A percentile compares a stretch with the other conserved stretches of the same genome.
These are phyloP conservation scores for Conticribra guillardii DNA, from an alignment of 108 stramenopile genomes.

Conservation along the genomic window DNA sequence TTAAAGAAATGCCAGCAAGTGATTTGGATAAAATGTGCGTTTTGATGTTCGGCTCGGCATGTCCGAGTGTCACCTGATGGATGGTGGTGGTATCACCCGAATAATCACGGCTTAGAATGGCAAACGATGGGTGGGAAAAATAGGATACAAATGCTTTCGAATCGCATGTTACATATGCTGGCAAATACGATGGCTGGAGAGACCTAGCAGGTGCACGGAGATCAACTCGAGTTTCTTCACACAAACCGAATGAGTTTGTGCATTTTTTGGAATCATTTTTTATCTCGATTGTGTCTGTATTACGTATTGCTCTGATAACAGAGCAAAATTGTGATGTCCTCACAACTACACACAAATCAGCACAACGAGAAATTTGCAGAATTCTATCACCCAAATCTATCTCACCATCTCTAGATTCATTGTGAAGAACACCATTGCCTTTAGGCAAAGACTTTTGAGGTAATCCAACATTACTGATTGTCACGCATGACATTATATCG, in stretches of 20 bases:
- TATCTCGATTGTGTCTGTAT: not conserved
- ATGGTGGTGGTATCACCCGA: conserved; percentile 10
- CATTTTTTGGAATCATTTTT: conserved; percentile 26
- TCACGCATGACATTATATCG: conserved; percentile 46
- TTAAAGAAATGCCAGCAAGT: conserved; percentile 37
- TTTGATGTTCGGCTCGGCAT: conserved; percentile 15
- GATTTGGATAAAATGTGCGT: conserved; percentile 17
- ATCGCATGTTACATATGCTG: conserved; percentile 56
- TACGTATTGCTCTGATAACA: conserved; percentile 34
- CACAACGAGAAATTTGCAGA: conserved; percentile 66
- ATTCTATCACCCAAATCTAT: conserved; percentile 66
- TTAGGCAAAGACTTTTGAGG: conserved; percentile 22
- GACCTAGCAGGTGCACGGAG: conserved; percentile 35
- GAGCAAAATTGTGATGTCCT: conserved; percentile 54
- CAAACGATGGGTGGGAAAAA: conserved; percentile 56
- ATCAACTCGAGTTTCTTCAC: conserved; percentile 61
- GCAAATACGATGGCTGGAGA: conserved; percentile 51
- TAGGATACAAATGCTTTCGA: conserved; percentile 38
- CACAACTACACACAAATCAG: conserved; percentile 29
- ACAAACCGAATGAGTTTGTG: conserved; percentile 43
- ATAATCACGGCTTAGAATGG: conserved; percentile 39
- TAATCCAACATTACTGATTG: conserved; percentile 52
- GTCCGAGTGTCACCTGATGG: conserved; percentile 23
- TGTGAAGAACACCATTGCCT: conserved; percentile 10
- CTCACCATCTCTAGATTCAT: conserved; percentile 22